Percentiles rank a stretch among this genome's conserved stretches.
Conservation (phyloP, 31 red algal species). For the Asparagopsis taxiformis region DNA sequence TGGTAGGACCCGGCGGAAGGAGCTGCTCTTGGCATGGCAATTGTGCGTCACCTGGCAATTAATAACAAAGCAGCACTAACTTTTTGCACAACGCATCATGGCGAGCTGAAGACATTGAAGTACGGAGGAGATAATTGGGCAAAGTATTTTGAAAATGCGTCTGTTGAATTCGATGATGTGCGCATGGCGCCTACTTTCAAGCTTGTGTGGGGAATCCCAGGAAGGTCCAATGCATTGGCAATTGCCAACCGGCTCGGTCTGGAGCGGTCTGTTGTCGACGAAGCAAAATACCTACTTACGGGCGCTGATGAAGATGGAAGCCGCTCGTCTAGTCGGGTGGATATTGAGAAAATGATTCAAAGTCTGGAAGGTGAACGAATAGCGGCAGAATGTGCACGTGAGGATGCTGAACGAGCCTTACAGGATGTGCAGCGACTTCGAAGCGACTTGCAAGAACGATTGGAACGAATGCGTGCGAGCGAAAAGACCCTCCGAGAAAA, state of each 20-base stretch:
- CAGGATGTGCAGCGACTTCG: constrained; percentile 33
- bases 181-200: constrained; percentile 77
- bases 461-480: constrained; percentile 14
- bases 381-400: constrained; percentile 37
- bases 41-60: constrained; percentile 74
- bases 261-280: constrained; percentile 28
- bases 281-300: constrained; percentile 47
- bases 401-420: constrained; percentile 33
- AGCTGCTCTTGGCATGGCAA: constrained; percentile 81
- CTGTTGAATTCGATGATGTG: constrained; percentile 91
- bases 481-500: constrained; percentile 43
- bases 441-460: constrained; percentile 36
- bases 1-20: constrained; percentile 84
- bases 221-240: constrained; percentile 81
- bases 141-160: constrained; percentile 82
- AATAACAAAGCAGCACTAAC: constrained; percentile 60
- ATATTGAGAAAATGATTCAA: constrained; percentile 64
- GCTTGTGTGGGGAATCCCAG: constrained; percentile 93
- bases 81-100: constrained; percentile 95
- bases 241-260: constrained; percentile 84
- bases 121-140: constrained; percentile 51
- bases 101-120: constrained; percentile 89
- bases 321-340: constrained; percentile 9
- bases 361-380: constrained; percentile 56
- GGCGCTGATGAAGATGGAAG: constrained; percentile 35